phyloP scores from a whole-genome alignment of 2,329 filamentous ascomycete species.

The Trichoderma polysporum region DNA sequence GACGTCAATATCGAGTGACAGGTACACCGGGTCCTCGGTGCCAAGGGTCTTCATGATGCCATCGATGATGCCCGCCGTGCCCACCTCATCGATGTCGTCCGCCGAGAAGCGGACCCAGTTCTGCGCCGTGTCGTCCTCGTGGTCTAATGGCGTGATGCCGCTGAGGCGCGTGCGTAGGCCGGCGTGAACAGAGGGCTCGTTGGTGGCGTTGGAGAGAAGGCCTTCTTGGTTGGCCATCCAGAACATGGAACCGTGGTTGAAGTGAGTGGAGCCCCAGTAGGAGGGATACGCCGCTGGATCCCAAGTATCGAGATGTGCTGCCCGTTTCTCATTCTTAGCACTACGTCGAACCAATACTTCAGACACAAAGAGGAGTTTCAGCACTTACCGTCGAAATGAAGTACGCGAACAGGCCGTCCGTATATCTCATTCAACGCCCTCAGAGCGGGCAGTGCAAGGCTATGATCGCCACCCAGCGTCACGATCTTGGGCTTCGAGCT shows the following conservation, averaged over 20 bases:
- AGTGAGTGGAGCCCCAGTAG: conserved; percentile 65
- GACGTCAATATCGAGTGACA: conserved; percentile 80
- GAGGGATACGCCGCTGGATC: conserved; percentile 77
- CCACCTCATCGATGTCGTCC: conserved; percentile 85
- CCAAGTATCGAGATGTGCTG: conserved; percentile 78
- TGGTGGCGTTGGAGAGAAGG: conserved; percentile 67
- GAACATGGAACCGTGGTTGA: conserved; percentile 91
- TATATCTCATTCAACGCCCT: conserved; percentile 64
- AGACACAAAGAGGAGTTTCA: neutral
- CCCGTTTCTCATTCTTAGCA: neutral
- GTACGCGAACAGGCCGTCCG: conserved; percentile 62
- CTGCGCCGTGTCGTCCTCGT: conserved; percentile 70
- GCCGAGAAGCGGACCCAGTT: conserved; percentile 76
- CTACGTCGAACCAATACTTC: too few relatives aligned
- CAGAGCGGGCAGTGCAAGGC: conserved; percentile 66
- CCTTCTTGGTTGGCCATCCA: conserved; percentile 83
- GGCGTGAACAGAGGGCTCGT: conserved; percentile 75
- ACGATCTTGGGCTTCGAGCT: conserved; percentile 56
- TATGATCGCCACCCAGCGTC: conserved; percentile 73
- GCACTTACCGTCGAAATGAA: conserved; percentile 64
- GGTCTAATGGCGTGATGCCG: conserved; percentile 63
- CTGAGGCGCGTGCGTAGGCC: conserved; percentile 76
- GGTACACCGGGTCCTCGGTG: conserved; percentile 74
- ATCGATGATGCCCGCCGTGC: conserved; percentile 66
- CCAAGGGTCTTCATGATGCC: conserved; percentile 71